phyloP scores from a whole-genome alignment of 2,329 filamentous ascomycete genomes.

The Curvularia spicifera region DNA sequence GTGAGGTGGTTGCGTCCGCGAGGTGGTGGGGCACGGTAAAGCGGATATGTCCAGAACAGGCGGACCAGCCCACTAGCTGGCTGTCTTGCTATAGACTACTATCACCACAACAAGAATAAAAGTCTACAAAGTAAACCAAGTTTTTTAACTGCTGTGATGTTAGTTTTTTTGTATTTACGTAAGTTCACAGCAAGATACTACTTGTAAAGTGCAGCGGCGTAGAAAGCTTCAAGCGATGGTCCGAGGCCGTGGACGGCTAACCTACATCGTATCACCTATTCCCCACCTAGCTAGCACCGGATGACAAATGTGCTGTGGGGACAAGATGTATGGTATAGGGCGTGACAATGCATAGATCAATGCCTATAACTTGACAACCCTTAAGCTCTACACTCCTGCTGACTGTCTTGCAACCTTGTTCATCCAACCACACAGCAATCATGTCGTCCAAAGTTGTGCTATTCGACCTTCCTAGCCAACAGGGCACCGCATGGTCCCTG shows the following conservation, averaged over 20 bases:
- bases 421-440: not conserved
- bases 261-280: not conserved
- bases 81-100: not conserved
- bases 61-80: not conserved
- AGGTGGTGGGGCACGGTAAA: no score
- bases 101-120: not conserved
- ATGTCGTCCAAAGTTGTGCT: constrained; percentile 56
- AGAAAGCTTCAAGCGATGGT: not conserved
- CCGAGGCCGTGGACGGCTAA: not conserved
- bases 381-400: not conserved
- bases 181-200: not conserved
- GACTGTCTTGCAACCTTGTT: not conserved
- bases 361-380: not conserved
- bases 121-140: not conserved
- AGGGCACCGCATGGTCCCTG: constrained; percentile 64
- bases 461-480: constrained; percentile 67
- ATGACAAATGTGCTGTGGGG: constrained; percentile 13
- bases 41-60: not conserved
- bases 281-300: constrained; percentile 5
- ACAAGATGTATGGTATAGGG: not conserved
- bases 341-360: not conserved
- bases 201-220: not conserved
- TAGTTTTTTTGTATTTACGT: not conserved
- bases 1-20: no score
- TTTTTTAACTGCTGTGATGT: not conserved